phyloP scores from a whole-genome alignment of 352 stramenopile genomes.

The Phytophthora sp. region DNA sequence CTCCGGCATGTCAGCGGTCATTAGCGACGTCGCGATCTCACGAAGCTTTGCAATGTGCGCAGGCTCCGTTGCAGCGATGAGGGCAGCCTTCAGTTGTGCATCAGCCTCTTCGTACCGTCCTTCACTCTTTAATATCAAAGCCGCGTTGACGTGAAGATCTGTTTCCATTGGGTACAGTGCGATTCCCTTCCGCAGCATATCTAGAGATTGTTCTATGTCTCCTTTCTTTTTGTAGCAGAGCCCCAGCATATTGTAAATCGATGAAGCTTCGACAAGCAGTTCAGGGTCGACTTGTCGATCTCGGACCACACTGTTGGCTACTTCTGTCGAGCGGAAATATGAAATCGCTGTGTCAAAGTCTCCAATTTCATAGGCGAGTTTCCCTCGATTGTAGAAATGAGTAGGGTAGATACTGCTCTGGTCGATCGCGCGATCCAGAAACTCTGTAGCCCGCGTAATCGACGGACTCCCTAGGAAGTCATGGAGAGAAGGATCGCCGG shows the following conservation, averaged over 20 bases:
- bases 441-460: constrained; percentile 20
- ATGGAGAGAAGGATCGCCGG: not conserved
- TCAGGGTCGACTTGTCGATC: constrained; percentile 46
- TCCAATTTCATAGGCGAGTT: constrained; percentile 37
- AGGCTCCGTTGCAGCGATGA: constrained; percentile 25
- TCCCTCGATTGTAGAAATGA: constrained; percentile 48
- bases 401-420: constrained; percentile 34
- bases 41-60: constrained; percentile 25
- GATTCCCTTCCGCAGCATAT: constrained; percentile 42
- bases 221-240: constrained; percentile 32
- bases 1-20: not conserved
- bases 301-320: constrained; percentile 39
- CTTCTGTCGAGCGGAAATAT: constrained; percentile 36
- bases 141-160: constrained; percentile 58
- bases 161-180: constrained; percentile 40
- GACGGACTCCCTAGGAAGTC: constrained; percentile 40
- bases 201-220: constrained; percentile 33
- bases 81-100: constrained; percentile 23
- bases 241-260: constrained; percentile 63
- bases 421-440: constrained; percentile 44
- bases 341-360: constrained; percentile 46
- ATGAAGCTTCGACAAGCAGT: constrained; percentile 32
- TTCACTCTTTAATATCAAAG: constrained; percentile 34
- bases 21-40: constrained; percentile 14
- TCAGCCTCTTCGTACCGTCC: constrained; percentile 23